A percentile compares a stretch with the other conserved stretches of the same genome.
These are phyloP conservation scores for Aspergillus aculeatinus DNA, from an alignment of 2,329 filamentous ascomycete genomes.

Conservation along the genomic window DNA sequence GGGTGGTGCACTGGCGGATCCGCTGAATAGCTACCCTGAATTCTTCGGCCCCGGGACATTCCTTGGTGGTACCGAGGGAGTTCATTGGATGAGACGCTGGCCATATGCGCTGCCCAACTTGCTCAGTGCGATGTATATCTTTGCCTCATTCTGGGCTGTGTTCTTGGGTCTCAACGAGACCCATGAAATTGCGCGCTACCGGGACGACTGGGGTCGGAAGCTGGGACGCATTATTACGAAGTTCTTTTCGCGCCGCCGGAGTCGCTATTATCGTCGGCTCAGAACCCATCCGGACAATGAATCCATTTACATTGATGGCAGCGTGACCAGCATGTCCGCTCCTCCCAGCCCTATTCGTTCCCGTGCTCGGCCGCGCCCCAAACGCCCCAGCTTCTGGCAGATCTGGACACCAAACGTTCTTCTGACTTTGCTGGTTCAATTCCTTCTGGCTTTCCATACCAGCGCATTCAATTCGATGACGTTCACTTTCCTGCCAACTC, in stretches of 20 bases:
- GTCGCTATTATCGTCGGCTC: conserved; percentile 38
- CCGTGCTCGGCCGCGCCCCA: conserved; percentile 37
- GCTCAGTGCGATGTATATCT: conserved; percentile 62
- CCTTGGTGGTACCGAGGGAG: conserved; percentile 58
- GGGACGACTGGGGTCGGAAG: conserved; percentile 43
- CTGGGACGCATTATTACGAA: conserved; percentile 37
- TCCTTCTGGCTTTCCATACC: conserved; percentile 70
- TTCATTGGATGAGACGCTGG: conserved; percentile 63
- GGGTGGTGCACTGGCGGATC: conserved; percentile 68
- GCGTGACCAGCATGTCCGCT: conserved; percentile 24
- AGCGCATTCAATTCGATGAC: conserved; percentile 75
- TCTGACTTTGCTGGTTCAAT: conserved; percentile 61
- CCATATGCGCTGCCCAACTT: conserved; percentile 71
- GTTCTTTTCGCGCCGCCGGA: conserved; percentile 24
- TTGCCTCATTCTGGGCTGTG: conserved; percentile 54
- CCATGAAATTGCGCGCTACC: conserved; percentile 40
- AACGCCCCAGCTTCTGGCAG: conserved; percentile 47
- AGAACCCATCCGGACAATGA: conserved; percentile 28
- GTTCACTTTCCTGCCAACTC: conserved; percentile 74
- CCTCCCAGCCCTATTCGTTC: conserved; percentile 28
- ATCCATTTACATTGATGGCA: conserved; percentile 35
- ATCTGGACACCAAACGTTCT: conserved; percentile 57
- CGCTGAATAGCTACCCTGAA: conserved; percentile 59
- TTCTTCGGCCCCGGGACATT: conserved; percentile 62
- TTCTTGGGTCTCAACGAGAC: conserved; percentile 66